Evolutionary conservation across 1,284 basidiomycete species (phyloP), one percentile per base, ranked within the genome.

Genomic region (Cryptococcus amylolentus): DNA sequence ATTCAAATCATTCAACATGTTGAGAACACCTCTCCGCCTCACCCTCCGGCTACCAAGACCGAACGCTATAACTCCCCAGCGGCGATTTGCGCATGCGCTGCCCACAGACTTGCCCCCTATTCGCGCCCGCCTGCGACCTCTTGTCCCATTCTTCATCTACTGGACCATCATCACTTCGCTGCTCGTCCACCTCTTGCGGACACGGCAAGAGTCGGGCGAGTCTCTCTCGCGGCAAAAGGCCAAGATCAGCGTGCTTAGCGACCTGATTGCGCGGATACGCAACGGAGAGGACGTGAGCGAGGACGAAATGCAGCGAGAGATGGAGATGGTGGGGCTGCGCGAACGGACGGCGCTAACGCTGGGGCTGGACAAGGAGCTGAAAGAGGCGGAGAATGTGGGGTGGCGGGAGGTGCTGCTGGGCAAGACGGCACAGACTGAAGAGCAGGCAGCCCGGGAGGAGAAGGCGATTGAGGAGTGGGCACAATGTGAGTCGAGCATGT

Each of bases 261-360:
- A 64, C 9, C 52, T 78, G 23, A 53, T 72, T 0, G 54, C 52
- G 40, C 53, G 66, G 27, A 61, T 69, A 16, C 31, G 54, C 43
- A 40, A 39, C 0, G 65, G 67, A 31, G 65, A 68, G 46, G 40
- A 23, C n/a, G 51, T 73, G 1, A 51, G 54, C 18, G 68, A 72
- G 41, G 60, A 57, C 5, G 71, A 77, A 52, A 65, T 77, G 39
- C 64, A 72, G 54, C 62, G 71, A 38, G 72, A 72, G 57, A 62
- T 79, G 54, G 72, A 75, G 65, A 74, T 77, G 70, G 76, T 77
- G 10, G 76, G 73, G 3, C 58, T 78, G 55, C 62, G 74, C 43
- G 68, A 72, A 46, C 52, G 73, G 39, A 67, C 49, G 27, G 51
- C 18, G 9, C n/a, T 61, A 41, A 57, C 49, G 9, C 35, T 20